phyloP scores from a whole-genome alignment of 2,329 filamentous ascomycete genomes.

The Aspergillus nomiae region DNA sequence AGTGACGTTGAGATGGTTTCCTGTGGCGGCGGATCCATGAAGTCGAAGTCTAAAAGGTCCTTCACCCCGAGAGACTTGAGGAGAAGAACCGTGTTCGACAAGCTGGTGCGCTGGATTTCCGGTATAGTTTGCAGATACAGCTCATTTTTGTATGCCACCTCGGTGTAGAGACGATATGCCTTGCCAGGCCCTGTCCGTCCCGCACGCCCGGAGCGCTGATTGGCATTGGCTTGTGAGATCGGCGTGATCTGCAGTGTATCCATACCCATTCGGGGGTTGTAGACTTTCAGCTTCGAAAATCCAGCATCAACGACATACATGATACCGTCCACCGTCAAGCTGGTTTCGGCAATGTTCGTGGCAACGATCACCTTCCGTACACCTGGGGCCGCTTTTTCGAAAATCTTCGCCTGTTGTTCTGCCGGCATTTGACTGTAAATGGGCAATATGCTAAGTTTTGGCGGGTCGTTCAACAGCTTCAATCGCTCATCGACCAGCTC shows the following conservation, averaged over 20 bases:
- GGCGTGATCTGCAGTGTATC: conserved; percentile 97
- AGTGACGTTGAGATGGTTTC: conserved; percentile 97
- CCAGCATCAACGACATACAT: conserved; percentile 98
- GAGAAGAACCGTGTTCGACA: conserved; percentile 90
- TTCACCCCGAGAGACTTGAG: conserved; percentile 93
- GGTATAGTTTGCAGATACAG: conserved; percentile 96
- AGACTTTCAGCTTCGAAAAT: conserved; percentile 97
- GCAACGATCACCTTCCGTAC: conserved; percentile 97
- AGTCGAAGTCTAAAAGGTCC: conserved; percentile 94
- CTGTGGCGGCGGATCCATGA: conserved; percentile 98
- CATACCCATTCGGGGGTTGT: conserved; percentile 99
- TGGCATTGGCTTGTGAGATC: conserved; percentile 94
- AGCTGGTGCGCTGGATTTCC: conserved; percentile 94
- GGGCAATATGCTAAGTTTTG: conserved; percentile 89
- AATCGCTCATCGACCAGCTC: conserved; percentile 87
- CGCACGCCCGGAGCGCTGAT: conserved; percentile 88
- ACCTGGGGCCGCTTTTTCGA: conserved; percentile 84
- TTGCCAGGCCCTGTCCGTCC: conserved; percentile 94
- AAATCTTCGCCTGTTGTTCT: conserved; percentile 96
- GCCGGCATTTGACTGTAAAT: conserved; percentile 99
- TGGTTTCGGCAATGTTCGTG: conserved; percentile 98
- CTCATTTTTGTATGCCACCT: conserved; percentile 93
- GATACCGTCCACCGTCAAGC: conserved; percentile 96
- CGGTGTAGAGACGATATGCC: conserved; percentile 90
- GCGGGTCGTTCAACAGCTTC: conserved; percentile 87